phyloP scores from a whole-genome alignment of 1,284 basidiomycete genomes.

The Marasmius sp. region DNA sequence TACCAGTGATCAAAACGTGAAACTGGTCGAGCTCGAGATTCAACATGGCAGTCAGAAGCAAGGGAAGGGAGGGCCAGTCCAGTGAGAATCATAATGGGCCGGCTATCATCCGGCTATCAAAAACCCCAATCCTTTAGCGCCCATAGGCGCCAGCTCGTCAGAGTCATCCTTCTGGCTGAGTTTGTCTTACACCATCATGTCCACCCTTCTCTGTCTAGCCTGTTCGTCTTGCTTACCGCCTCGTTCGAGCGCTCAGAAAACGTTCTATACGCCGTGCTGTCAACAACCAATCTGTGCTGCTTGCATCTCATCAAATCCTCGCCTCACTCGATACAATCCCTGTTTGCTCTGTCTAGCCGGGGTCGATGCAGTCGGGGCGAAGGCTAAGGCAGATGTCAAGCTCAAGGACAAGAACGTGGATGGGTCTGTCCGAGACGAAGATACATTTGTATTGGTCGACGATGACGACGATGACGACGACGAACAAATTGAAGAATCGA shows the following conservation, averaged over 20 bases:
- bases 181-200: not conserved
- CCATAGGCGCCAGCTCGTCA: not conserved
- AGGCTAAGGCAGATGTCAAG: not conserved
- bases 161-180: not conserved
- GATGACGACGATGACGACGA: conserved; percentile 53
- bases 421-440: conserved; percentile 54
- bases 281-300: conserved; percentile 54
- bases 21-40: conserved; percentile 37
- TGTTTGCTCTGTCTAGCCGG: conserved; percentile 65
- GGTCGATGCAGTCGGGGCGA: conserved; percentile 42
- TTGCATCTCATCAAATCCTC: conserved; percentile 55
- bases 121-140: not conserved
- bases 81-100: too few species aligned
- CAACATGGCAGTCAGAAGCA: conserved; percentile 17
- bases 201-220: conserved; percentile 49
- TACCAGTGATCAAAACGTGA: conserved; percentile 44
- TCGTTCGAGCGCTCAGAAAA: conserved; percentile 16
- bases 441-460: conserved; percentile 63
- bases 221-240: conserved; percentile 62
- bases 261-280: conserved; percentile 60
- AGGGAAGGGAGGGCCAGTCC: too few species aligned
- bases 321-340: conserved; percentile 61
- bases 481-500: conserved; percentile 12
- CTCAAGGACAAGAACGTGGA: conserved; percentile 41
- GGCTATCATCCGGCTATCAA: not conserved